Conservation (phyloP, 257 asterid species). For the Przewalskia tangutica region DNA sequence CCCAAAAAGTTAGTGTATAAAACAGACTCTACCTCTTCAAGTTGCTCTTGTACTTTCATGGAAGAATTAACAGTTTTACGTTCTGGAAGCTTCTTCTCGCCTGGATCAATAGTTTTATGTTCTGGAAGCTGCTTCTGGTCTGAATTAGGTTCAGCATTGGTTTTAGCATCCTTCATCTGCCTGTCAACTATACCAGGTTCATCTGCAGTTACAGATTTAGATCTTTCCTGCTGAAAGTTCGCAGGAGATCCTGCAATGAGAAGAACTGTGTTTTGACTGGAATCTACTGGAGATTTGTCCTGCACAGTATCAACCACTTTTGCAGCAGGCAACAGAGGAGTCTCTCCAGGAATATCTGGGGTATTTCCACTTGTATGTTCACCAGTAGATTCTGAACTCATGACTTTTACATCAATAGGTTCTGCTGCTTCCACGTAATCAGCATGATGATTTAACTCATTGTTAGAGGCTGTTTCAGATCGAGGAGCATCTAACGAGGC, state of each 20-base stretch:
- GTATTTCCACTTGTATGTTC: constrained; percentile 23
- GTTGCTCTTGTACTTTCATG: constrained; percentile 68
- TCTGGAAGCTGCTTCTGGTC: constrained; percentile 40
- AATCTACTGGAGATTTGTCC: constrained; percentile 30
- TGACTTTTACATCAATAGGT: constrained; percentile 29
- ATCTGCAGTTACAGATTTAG: constrained; percentile 33
- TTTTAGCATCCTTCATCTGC: constrained; percentile 28
- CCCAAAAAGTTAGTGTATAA: constrained; percentile 2
- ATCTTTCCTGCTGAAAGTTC: constrained; percentile 27
- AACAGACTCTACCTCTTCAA: constrained; percentile 66
- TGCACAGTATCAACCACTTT: constrained; percentile 27
- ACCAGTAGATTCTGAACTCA: constrained; percentile 25
- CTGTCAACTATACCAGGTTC: constrained; percentile 26
- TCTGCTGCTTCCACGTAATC: constrained; percentile 28
- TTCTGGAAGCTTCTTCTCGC: constrained; percentile 31
- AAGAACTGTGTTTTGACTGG: constrained; percentile 31
- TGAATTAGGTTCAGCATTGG: constrained; percentile 33
- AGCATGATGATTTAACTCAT: constrained; percentile 34
- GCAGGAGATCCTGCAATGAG: constrained; percentile 29
- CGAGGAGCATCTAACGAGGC: constrained; percentile 34
- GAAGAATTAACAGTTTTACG: constrained; percentile 35
- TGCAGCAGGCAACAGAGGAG: constrained; percentile 19
- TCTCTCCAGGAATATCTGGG: constrained; percentile 32
- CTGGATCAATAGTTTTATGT: constrained; percentile 30
- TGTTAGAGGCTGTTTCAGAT: constrained; percentile 30